Percentiles rank a stretch among this genome's conserved stretches.
Conservation (phyloP, 2,329 filamentous ascomycete species). For the Penicillium sp. region DNA sequence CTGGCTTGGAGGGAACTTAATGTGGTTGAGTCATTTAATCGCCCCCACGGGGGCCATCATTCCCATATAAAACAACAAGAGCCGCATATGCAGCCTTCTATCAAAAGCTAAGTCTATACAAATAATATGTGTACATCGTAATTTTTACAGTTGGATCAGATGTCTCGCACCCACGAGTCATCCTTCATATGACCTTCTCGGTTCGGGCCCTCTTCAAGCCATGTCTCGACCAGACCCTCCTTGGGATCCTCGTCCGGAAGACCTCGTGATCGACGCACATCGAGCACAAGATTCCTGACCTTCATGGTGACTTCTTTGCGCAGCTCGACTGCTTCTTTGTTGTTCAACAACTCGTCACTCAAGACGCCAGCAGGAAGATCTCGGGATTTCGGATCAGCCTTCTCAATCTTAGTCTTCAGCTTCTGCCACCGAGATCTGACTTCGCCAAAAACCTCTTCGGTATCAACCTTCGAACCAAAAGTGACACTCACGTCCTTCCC, state of each 20-base stretch:
- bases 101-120: conserved; percentile 11
- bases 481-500: conserved; percentile 63
- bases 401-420: conserved; percentile 61
- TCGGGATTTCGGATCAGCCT: conserved; percentile 42
- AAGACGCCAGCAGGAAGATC: conserved; percentile 58
- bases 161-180: conserved; percentile 64
- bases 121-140: conserved; percentile 21
- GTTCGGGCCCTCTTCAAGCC: conserved; percentile 62
- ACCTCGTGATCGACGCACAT: conserved; percentile 72
- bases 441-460: conserved; percentile 76
- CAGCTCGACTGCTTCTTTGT: conserved; percentile 74
- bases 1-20: background rate
- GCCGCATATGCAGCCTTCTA: background rate
- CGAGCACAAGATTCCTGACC: conserved; percentile 78
- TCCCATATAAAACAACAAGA: background rate
- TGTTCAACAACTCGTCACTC: conserved; percentile 67
- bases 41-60: background rate
- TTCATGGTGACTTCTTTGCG: conserved; percentile 79
- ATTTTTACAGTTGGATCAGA: conserved; percentile 39
- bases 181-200: conserved; percentile 63
- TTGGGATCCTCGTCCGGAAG: conserved; percentile 80
- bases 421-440: conserved; percentile 74
- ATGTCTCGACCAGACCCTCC: conserved; percentile 78
- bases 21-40: background rate
- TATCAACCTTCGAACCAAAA: conserved; percentile 72